Evolutionary conservation across 352 stramenopile species (phyloP).

Genomic region (Phytophthora palmivora): DNA sequence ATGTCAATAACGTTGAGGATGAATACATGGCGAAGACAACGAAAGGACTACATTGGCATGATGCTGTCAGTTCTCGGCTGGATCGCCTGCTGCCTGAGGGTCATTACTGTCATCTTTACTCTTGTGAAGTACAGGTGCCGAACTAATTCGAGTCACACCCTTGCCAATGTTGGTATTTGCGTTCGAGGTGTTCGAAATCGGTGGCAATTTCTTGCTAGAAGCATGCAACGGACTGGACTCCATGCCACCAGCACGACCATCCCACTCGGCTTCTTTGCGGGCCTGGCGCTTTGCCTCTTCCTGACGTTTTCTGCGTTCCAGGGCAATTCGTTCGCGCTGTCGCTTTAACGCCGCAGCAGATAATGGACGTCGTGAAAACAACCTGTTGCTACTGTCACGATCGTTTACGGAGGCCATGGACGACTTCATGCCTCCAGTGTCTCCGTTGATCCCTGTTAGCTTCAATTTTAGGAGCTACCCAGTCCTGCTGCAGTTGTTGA

Average conservation of each 20-base stretch:
- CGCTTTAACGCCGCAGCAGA: constrained; percentile 75
- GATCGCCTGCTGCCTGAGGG: constrained; percentile 23
- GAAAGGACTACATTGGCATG: constrained; percentile 19
- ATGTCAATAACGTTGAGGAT: constrained; percentile 26
- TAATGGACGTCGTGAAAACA: constrained; percentile 70
- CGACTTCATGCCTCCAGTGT: constrained; percentile 27
- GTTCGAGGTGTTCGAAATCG: constrained; percentile 42
- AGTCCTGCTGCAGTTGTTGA: constrained; percentile 33
- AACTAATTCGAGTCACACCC: constrained; percentile 61
- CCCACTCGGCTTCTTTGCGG: constrained; percentile 82
- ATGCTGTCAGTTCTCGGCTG: constrained; percentile 23
- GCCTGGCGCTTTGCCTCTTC: constrained; percentile 63
- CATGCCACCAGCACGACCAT: constrained; percentile 73
- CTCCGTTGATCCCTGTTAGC: constrained; percentile 39
- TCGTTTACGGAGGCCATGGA: constrained; percentile 36
- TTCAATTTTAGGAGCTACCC: constrained; percentile 68
- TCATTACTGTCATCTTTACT: constrained; percentile 38
- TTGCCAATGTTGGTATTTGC: constrained; percentile 16
- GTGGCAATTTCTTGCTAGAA: constrained; percentile 68
- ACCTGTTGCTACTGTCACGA: constrained; percentile 62
- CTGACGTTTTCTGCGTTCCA: constrained; percentile 69
- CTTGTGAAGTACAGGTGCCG: constrained; percentile 72
- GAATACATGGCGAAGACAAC: constrained; percentile 34
- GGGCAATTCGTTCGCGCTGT: constrained; percentile 69
- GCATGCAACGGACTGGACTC: constrained; percentile 50